phyloP scores from a whole-genome alignment of 2,329 filamentous ascomycete genomes.

The Nigrospora sphaerica region DNA sequence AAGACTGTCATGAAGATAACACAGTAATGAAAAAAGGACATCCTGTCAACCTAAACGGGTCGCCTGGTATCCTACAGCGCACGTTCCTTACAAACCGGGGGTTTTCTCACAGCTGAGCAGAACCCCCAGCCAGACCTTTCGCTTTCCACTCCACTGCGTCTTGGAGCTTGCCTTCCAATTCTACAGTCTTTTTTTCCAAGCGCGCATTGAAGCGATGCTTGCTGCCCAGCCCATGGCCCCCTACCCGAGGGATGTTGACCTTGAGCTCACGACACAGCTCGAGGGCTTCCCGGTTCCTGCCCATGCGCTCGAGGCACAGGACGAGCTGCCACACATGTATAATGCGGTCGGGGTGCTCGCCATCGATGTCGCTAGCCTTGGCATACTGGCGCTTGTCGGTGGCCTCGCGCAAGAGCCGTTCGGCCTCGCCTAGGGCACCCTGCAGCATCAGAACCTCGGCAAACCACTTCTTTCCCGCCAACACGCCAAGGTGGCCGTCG shows the following conservation, averaged over 20 bases:
- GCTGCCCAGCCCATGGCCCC: conserved; percentile 4
- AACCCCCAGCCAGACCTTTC: no score
- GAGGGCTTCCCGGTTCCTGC: conserved; percentile 7
- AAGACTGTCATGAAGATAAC: no score
- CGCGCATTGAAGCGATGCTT: conserved; percentile 1
- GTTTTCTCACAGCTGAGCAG: no score
- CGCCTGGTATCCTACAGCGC: no score
- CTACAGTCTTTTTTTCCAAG: neutral
- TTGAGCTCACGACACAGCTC: conserved; percentile 6
- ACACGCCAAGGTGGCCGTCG: conserved; percentile 6
- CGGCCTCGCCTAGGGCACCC: conserved; percentile 6
- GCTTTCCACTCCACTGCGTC: no score
- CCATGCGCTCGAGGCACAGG: conserved; percentile 9
- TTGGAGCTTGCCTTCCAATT: neutral
- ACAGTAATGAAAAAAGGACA: no score
- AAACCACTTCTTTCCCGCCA: conserved; percentile 8
- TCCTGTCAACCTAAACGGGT: no score
- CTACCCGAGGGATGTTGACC: conserved; percentile 1
- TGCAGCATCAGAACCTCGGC: conserved; percentile 4
- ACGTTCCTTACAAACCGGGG: no score
- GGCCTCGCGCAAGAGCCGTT: conserved; percentile 2
- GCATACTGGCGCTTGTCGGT: conserved; percentile 6
- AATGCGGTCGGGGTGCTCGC: conserved; percentile 12
- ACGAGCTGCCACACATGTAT: conserved; percentile 6
- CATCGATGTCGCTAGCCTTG: conserved; percentile 5